Percentiles rank a stretch among this genome's conserved stretches.
Evolutionary conservation across 1,284 basidiomycete genomes (phyloP).

Genomic region (Peniophora sp.): DNA sequence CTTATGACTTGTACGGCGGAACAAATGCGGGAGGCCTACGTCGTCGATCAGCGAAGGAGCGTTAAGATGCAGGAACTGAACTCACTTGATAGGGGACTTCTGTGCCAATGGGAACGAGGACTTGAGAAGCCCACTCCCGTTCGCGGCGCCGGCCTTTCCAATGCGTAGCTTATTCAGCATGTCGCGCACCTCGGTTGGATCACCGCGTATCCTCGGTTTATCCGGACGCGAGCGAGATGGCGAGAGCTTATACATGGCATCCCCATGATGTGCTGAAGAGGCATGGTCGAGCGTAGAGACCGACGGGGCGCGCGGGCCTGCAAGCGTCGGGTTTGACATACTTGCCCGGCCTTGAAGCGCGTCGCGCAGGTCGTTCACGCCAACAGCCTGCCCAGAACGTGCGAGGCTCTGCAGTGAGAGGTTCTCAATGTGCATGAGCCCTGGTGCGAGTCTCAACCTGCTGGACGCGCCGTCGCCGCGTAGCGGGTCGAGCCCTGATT

Average conservation of each 20-base stretch:
- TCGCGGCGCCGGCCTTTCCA: conserved; percentile 51
- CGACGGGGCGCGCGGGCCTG: conserved; percentile 45
- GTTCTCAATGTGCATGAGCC: conserved; percentile 85
- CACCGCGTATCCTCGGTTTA: conserved; percentile 39
- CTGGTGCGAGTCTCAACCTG: conserved; percentile 70
- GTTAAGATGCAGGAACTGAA: conserved; percentile 13
- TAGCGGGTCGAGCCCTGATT: conserved; percentile 47
- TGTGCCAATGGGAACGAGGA: conserved; percentile 53
- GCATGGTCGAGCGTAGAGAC: conserved; percentile 68
- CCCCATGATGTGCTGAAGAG: conserved; percentile 39
- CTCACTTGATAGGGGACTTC: conserved; percentile 28
- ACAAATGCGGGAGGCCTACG: conserved; percentile 15
- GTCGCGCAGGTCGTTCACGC: conserved; percentile 80
- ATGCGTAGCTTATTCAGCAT: conserved; percentile 72
- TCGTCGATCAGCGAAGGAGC: not conserved
- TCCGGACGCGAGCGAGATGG: conserved; percentile 49
- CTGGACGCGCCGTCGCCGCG: conserved; percentile 62
- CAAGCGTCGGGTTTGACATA: conserved; percentile 67
- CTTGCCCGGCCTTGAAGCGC: conserved; percentile 77
- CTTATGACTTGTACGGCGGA: conserved; percentile 22
- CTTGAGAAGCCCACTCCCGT: conserved; percentile 46
- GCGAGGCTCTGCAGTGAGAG: conserved; percentile 74
- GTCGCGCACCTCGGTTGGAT: conserved; percentile 68
- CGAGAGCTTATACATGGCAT: conserved; percentile 24
- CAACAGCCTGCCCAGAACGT: conserved; percentile 67